Evolutionary conservation across 2,329 filamentous ascomycete genomes (phyloP), one percentile per base, ranked within the genome.

Genomic region (Diaporthe sp.): DNA sequence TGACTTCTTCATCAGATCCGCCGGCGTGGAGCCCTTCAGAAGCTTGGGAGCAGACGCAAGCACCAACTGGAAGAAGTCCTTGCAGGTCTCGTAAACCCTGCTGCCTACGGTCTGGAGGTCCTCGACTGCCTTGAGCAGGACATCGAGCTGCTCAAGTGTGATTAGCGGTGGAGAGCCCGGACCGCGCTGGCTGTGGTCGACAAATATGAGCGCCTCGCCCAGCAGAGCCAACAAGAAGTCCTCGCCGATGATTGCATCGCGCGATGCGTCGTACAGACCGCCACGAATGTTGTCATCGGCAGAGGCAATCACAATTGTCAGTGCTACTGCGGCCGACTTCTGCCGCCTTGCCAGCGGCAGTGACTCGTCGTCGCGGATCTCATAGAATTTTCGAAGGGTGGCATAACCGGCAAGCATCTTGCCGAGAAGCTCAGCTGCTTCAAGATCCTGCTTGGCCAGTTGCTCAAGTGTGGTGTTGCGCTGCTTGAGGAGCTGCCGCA

Each of bases 331-430:
- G 7, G 96, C 94, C 20, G 95, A 89, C 78, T 93, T 91, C 73
- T 91, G 90, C 78, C 92, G 94, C 28, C 93, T 87, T 17, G 90
- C 87, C 31, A 92, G 85, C 0, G 92, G 89, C 75, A 86, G 85
- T 34, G 82, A 72, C 9, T 74, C 76, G 57, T 78, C 78, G 81
- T 98, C 96, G 67, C 96, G 92, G n/a, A 96, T 89, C 77, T 96
- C 93, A 84, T 98, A 98, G 86, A 96, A 98, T 79, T 93, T 93
- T 49, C 96, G 94, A 28, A 98, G 88, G 0, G 95, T 98, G 31
- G 96, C 96, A 81, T 98, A 98, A 31, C 96, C 96, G 82, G 94
- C 97, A 13, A 98, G 91, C 85, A 96, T 93, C 77, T 93, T 94
- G 63, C 96, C 94, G 4, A 98, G 88, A 15, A 98, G 90, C 79